Conservation (phyloP, 2,329 filamentous ascomycete genomes). For the Colletotrichum truncatum region DNA sequence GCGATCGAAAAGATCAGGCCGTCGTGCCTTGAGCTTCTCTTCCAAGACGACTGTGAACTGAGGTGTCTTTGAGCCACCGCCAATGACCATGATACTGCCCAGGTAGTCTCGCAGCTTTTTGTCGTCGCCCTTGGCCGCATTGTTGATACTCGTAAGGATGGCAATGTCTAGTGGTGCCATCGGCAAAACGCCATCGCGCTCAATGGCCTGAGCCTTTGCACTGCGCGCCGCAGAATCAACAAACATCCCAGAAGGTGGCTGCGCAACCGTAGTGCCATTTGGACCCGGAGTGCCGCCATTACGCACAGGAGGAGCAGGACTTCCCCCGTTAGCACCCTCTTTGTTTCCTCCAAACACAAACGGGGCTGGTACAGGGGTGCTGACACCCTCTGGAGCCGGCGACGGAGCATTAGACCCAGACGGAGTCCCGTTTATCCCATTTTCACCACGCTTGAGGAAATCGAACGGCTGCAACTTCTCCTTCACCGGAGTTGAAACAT, state of each 20-base stretch:
- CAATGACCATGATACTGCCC: conserved; percentile 89
- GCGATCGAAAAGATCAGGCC: conserved; percentile 67
- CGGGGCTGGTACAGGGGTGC: conserved; percentile 70
- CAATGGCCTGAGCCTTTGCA: conserved; percentile 65
- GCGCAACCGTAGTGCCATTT: conserved; percentile 38
- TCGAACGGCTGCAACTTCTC: conserved; percentile 74
- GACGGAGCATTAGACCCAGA: conserved; percentile 88
- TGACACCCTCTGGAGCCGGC: conserved; percentile 80
- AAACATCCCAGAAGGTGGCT: conserved; percentile 55
- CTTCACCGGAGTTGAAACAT: conserved; percentile 68
- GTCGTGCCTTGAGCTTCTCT: conserved; percentile 76
- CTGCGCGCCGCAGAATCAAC: conserved; percentile 62
- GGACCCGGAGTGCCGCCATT: conserved; percentile 56
- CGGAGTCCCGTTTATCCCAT: conserved; percentile 79
- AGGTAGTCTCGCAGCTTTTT: conserved; percentile 92
- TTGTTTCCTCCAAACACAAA: conserved; percentile 64
- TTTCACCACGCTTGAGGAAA: conserved; percentile 72
- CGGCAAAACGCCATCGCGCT: conserved; percentile 84
- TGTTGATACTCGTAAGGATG: conserved; percentile 87
- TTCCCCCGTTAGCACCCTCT: conserved; percentile 56
- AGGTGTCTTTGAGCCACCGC: conserved; percentile 83
- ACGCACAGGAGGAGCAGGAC: conserved; percentile 60
- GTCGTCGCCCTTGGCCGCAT: conserved; percentile 88
- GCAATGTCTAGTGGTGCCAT: conserved; percentile 86
- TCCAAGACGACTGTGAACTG: conserved; percentile 86